Percentiles rank a stretch among this genome's conserved stretches.
Conservation (phyloP, 169 alveolate species). For the Plasmodium vinckei region DNA sequence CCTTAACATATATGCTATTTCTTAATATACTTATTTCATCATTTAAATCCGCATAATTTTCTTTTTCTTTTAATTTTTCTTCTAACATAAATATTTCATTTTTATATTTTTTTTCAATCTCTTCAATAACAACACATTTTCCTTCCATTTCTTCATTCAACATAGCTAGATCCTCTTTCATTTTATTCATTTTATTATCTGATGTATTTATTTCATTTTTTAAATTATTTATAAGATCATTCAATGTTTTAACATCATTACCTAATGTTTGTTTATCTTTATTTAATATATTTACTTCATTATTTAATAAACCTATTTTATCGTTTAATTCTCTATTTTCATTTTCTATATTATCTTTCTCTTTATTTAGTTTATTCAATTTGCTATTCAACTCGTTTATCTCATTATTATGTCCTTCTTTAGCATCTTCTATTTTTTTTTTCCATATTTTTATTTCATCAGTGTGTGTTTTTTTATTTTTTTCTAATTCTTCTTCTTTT, state of each 20-base stretch:
- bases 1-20: slow-evolving; percentile 1
- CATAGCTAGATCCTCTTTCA: slow-evolving; percentile 11
- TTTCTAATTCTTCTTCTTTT: slow-evolving; percentile 17
- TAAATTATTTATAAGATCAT: slow-evolving; percentile 9
- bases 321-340: slow-evolving; percentile 8
- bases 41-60: not conserved
- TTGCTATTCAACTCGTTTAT: slow-evolving; percentile 9
- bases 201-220: slow-evolving; percentile 11
- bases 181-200: slow-evolving; percentile 14
- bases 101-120: slow-evolving; percentile 31
- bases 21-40: slow-evolving; percentile 18
- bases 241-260: slow-evolving; percentile 7
- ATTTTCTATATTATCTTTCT: slow-evolving; percentile 8
- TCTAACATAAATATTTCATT: slow-evolving; percentile 28
- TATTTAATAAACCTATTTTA: slow-evolving; percentile 20
- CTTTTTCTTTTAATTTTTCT: slow-evolving; percentile 17
- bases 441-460: slow-evolving; percentile 27
- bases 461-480: slow-evolving; percentile 22
- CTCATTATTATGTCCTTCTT: slow-evolving; percentile 14
- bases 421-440: slow-evolving; percentile 8
- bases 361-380: slow-evolving; percentile 21
- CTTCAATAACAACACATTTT: slow-evolving; percentile 9
- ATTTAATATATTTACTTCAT: slow-evolving; percentile 12
- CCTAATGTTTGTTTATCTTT: slow-evolving; percentile 13
- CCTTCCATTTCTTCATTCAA: slow-evolving; percentile 25